Evolutionary conservation across 2,329 filamentous ascomycete genomes (phyloP), one percentile per base, ranked within the genome.

Genomic region (Bipolaris cookei): DNA sequence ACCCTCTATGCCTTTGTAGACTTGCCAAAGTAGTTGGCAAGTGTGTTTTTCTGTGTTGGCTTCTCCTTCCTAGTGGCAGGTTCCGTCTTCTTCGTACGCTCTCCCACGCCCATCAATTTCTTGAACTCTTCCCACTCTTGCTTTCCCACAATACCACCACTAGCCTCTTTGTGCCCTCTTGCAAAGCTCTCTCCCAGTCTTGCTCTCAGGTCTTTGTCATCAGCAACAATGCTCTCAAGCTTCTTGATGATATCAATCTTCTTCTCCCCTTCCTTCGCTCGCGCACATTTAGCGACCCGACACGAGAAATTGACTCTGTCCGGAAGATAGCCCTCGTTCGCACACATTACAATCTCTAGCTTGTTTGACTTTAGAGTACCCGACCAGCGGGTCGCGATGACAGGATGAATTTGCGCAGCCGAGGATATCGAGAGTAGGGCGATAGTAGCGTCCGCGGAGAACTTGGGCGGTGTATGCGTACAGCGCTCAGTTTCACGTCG

Each of bases 261-360:
- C 3, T 82, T 80, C 1, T 66, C 63, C 0, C 71, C 69, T 14
- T 85, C 81, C 25, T 79, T 76, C 14, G 73, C 78, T 56, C 82
- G 76, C 1, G 86, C 87, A 55, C 81, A 83, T 44, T 82, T 78
- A 0, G 87, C 81, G 6, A 90, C 76, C 1, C 88, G 82, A 61
- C 88, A 90, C 1, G 85, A 88, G 73, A 90, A 90, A 65, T 89
- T 88, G 21, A 90, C 86, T 70, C 84, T 82, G 1, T 79, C 86
- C 0, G 83, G 81, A 0, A 88, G 68, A 62, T 90, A 90, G 0
- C 87, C 87, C 54, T 86, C 83, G 54, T 90, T 90, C 0, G 87
- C 88, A 3, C 87, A 86, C 63, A 90, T 79, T 6, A 90, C 79
- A 1, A 89, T 84, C 65, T 89, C 83, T 1, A 90, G 77, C 51